Conservation (phyloP, 768 basidiomycete species). For the Phanerochaete carnosa region DNA sequence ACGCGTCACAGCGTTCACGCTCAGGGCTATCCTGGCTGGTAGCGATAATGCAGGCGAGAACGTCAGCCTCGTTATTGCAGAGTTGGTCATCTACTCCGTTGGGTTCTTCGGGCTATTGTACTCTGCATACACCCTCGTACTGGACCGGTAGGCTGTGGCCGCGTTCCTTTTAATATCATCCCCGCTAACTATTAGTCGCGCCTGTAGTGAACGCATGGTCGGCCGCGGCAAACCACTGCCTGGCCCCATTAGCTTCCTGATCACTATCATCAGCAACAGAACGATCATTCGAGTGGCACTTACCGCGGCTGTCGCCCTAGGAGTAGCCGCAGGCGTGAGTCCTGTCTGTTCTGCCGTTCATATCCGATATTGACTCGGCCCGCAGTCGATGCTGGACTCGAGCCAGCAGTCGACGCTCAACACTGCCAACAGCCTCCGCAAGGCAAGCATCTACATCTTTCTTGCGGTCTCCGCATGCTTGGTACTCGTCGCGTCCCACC, state of each 20-base stretch:
- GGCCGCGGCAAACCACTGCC: not conserved
- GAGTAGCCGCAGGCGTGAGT: slow-evolving; percentile 14
- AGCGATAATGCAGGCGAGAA: slow-evolving; percentile 22
- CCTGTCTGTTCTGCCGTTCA: not conserved
- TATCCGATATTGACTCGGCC: not conserved
- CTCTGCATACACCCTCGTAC: slow-evolving; percentile 30
- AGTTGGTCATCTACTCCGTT: slow-evolving; percentile 30
- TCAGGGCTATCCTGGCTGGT: slow-evolving; percentile 27
- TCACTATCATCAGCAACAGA: slow-evolving; percentile 10
- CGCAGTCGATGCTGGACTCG: not conserved
- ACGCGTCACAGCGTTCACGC: slow-evolving; percentile 26
- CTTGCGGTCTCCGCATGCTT: slow-evolving; percentile 15
- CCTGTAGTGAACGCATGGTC: not conserved
- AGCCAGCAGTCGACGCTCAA: not conserved
- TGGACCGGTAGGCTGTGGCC: slow-evolving; percentile 26
- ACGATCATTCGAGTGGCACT: slow-evolving; percentile 16
- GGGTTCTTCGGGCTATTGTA: slow-evolving; percentile 35
- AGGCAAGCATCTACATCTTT: slow-evolving; percentile 16
- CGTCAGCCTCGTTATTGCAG: slow-evolving; percentile 23
- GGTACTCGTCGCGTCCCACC: slow-evolving; percentile 3
- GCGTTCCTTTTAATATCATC: not conserved
- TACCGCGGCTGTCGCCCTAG: slow-evolving; percentile 13
- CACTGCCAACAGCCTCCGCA: slow-evolving; percentile 7
- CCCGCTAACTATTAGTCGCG: not conserved
- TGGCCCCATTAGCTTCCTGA: not conserved